Base-by-base conservation (phyloP, 2,329 filamentous ascomycete genomes). In the Keithomyces neogunnii region DNA sequence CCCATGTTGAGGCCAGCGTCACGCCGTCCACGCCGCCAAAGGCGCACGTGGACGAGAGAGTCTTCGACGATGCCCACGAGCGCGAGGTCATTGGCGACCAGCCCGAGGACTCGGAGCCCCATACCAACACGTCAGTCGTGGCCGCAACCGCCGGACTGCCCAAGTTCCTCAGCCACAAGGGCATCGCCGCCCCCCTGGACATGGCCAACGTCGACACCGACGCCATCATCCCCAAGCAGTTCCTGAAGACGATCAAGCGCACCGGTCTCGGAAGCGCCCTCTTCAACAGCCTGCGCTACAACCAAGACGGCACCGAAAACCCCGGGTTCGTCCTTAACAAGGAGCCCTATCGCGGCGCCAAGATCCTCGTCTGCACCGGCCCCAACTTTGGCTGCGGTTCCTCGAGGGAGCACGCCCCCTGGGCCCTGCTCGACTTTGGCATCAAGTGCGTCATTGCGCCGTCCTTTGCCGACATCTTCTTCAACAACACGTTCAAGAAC, bases 401-500 rank as follows among this genome's bases (percentile, higher is more conserved):
- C 62, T 92, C 86, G 32, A 85, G 93, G 66, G 93, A 97, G 72
- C 93, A 97, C 73, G 93, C 93, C 2, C 93, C 93, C 1, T 97
- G 93, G 93, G 92, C 93, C 5, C 80, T 97, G 29, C 84, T 95
- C 52, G 93, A 97, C 72, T 97, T 97, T 62, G 93, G 93, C 59
- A 96, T 99, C 73, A 89, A 86, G 66, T 92, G 86, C 67, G 79
- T 97, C 63, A 95, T 97, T 60, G 93, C 92, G 1, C 89, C 89
- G 1, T 91, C 87, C 1, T 82, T 80, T 55, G 74, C 69, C 53
- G 69, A 72, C 53, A 99, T 99, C 69, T 96, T 96, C 82, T 95
- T 92, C 82, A 96, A 96, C 82, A 99, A 99, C 77, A 93, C 88
- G n/a, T 97, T 96, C 81, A 97, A 99, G 80, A 99, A 99, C 75